These are phyloP conservation scores for Cavenderia fasciculata DNA, from an alignment of 78 protist genomes.

Conservation along the genomic window DNA sequence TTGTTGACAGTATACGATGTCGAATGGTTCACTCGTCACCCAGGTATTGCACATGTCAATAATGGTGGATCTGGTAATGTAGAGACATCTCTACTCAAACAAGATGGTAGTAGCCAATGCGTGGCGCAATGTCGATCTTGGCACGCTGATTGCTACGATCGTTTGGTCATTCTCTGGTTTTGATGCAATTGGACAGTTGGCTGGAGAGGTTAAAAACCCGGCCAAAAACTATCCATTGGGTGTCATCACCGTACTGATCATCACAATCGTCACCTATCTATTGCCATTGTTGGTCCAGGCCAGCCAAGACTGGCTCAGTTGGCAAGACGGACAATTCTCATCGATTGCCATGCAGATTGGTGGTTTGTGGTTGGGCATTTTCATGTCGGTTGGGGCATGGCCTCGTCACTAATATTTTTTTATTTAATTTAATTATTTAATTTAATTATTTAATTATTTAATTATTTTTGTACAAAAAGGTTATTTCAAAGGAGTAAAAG, in stretches of 20 bases:
- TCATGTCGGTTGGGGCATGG: slow-evolving; percentile 71
- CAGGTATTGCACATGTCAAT: not conserved
- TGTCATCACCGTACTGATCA: slow-evolving; percentile 35
- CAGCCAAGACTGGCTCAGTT: slow-evolving; percentile 29
- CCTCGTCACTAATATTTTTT: no score
- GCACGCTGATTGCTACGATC: slow-evolving; percentile 10
- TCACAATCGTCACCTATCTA: slow-evolving; percentile 11
- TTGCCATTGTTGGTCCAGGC: slow-evolving; percentile 51
- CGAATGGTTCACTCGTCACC: not conserved
- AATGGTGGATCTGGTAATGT: no score
- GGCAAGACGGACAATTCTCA: slow-evolving; percentile 69
- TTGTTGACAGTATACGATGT: not conserved
- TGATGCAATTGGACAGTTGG: slow-evolving; percentile 52
- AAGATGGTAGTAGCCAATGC: no score
- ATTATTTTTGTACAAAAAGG: no score
- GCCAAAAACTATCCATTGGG: slow-evolving; percentile 54
- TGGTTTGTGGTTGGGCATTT: slow-evolving; percentile 48
- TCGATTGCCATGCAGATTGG: slow-evolving; percentile 22
- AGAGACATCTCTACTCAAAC: no score
- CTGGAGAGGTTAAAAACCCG: slow-evolving; percentile 68
- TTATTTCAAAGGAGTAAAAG: no score
- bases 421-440: no score
- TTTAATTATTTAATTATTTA: no score
- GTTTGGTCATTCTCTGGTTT: slow-evolving; percentile 43
- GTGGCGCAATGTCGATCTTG: no score